phyloP scores from a whole-genome alignment of 257 asterid species.

The Perilla frutescens region DNA sequence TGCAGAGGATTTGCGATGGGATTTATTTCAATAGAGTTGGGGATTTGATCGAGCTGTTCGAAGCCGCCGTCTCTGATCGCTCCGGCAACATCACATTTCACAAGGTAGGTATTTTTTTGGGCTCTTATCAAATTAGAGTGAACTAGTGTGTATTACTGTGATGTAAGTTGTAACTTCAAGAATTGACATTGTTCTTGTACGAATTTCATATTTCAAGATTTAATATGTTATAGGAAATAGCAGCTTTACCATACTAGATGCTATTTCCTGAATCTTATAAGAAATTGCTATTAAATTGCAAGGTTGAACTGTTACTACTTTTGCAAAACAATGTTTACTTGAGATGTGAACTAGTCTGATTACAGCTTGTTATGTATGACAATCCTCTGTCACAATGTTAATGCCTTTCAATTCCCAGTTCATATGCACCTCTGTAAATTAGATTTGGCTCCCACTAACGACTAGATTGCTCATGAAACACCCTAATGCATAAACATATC shows the following conservation, averaged over 20 bases:
- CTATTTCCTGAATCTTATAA: too few relatives aligned
- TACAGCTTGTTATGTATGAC: neutral
- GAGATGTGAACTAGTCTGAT: neutral
- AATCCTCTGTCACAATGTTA: neutral
- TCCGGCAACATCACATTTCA: slow-evolving; percentile 85
- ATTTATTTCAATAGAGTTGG: slow-evolving; percentile 81
- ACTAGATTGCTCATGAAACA: neutral
- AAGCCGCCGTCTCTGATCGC: slow-evolving; percentile 86
- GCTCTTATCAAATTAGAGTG: slow-evolving; percentile 13
- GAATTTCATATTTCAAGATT: neutral
- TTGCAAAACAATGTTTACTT: neutral
- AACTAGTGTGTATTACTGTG: slow-evolving; percentile 20
- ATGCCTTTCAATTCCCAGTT: too few relatives aligned
- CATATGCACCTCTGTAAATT: neutral
- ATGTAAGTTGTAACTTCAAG: neutral
- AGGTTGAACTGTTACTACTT: neutral
- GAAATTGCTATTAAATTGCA: slow-evolving; percentile 1
- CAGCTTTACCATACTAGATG: neutral
- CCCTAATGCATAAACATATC: slow-evolving; percentile 2
- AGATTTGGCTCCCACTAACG: neutral
- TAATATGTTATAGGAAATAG: too few relatives aligned
- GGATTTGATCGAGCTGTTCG: slow-evolving; percentile 72
- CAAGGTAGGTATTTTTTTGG: slow-evolving; percentile 53
- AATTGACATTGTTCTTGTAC: neutral
- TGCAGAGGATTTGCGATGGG: slow-evolving; percentile 97